Evolutionary conservation across 2,329 filamentous ascomycete species (phyloP).

Genomic region (Fusarium sp.): DNA sequence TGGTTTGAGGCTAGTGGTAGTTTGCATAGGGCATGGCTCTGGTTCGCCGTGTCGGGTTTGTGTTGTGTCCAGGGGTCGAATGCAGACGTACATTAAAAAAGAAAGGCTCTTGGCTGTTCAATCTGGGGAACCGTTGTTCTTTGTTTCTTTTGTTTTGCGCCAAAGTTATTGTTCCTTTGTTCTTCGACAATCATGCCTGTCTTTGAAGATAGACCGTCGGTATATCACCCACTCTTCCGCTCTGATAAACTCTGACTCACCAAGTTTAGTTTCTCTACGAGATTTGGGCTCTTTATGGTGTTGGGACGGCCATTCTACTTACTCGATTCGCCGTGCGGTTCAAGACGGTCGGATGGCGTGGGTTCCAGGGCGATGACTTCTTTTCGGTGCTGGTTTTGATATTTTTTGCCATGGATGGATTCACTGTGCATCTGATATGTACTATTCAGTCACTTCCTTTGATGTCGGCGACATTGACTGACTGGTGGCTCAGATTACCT

Average conservation of each 20-base stretch:
- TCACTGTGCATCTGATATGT: slow-evolving; percentile 51
- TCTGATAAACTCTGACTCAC: background rate
- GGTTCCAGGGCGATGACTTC: slow-evolving; percentile 54
- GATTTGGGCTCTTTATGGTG: slow-evolving; percentile 47
- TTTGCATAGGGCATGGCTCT: background rate
- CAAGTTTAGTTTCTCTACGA: slow-evolving; percentile 44
- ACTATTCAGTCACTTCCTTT: background rate
- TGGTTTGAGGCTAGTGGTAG: background rate
- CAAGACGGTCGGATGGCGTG: slow-evolving; percentile 52
- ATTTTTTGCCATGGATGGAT: slow-evolving; percentile 52
- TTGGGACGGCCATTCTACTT: slow-evolving; percentile 49
- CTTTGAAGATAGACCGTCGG: slow-evolving; percentile 9
- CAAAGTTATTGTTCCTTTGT: background rate
- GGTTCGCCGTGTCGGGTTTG: background rate
- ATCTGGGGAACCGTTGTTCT: background rate
- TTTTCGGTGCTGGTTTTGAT: slow-evolving; percentile 49
- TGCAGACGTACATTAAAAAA: background rate
- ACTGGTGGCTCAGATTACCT: slow-evolving; percentile 22
- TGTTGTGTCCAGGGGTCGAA: background rate
- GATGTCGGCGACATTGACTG: background rate
- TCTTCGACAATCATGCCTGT: slow-evolving; percentile 8
- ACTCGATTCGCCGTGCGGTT: slow-evolving; percentile 51
- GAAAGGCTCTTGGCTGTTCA: background rate
- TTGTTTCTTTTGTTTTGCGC: background rate
- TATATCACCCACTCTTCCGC: background rate